Evolutionary conservation across 441 rosid species (phyloP).

Genomic region (Adansonia madagascariensis): DNA sequence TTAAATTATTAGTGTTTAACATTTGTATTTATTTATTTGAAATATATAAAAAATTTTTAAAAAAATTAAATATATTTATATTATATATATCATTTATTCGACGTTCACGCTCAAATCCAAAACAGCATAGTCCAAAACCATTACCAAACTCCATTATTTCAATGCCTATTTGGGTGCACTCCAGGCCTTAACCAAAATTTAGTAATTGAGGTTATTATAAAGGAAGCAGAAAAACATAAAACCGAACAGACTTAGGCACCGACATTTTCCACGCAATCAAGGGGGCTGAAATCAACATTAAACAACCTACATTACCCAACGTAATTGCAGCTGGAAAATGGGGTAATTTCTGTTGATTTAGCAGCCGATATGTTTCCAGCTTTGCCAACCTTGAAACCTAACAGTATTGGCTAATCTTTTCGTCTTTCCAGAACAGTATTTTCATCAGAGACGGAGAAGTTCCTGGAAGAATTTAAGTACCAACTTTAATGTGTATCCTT

Average conservation of each 20-base stretch:
- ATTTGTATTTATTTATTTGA: no score
- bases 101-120: no score
- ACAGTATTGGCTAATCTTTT: not conserved
- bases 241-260: not conserved
- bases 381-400: not conserved
- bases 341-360: not conserved
- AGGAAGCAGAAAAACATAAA: not conserved
- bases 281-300: not conserved
- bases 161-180: not conserved
- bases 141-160: not conserved
- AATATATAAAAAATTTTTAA: no score
- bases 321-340: not conserved
- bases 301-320: not conserved
- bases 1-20: no score
- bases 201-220: not conserved
- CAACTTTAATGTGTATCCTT: conserved; percentile 3
- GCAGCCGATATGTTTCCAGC: not conserved
- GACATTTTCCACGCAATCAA: not conserved
- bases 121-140: not conserved
- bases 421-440: conserved; percentile 5
- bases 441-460: not conserved
- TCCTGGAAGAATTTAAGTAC: not conserved
- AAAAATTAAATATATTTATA: no score
- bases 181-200: not conserved
- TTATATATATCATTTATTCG: no score